A percentile compares a stretch with the other conserved stretches of the same genome.
These are phyloP conservation scores for Macaranga tanarius DNA, from an alignment of 441 rosid genomes.

Conservation along the genomic window DNA sequence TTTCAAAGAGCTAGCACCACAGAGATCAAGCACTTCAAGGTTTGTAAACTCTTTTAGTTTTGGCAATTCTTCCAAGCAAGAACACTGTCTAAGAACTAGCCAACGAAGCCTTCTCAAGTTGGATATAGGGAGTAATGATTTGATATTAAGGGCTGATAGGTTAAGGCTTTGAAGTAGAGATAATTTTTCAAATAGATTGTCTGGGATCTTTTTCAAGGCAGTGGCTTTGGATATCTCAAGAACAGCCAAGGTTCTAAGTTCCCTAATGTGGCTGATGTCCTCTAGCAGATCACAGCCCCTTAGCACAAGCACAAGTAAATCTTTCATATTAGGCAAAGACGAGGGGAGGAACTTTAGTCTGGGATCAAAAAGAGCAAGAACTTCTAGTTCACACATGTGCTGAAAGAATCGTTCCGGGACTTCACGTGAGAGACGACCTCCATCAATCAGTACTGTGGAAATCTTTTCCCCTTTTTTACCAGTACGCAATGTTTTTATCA, in stretches of 20 bases:
- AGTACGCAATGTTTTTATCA: slow-evolving; percentile 41
- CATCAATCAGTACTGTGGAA: slow-evolving; percentile 48
- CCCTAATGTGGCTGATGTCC: slow-evolving; percentile 21
- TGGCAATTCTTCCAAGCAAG: slow-evolving; percentile 37
- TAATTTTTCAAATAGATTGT: slow-evolving; percentile 29
- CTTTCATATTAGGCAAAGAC: slow-evolving; percentile 6
- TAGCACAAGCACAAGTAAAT: slow-evolving; percentile 45
- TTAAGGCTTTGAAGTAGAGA: slow-evolving; percentile 45
- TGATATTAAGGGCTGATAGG: slow-evolving; percentile 40
- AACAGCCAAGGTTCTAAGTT: slow-evolving; percentile 31
- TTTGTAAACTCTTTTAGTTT: slow-evolving; percentile 24
- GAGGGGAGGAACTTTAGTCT: slow-evolving; percentile 28
- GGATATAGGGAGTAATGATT: slow-evolving; percentile 32
- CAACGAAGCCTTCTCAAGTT: slow-evolving; percentile 36
- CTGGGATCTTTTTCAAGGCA: slow-evolving; percentile 29
- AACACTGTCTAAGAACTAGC: slow-evolving; percentile 53
- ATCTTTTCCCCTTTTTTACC: slow-evolving; percentile 24
- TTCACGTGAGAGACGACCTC: slow-evolving; percentile 37
- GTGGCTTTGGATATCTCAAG: slow-evolving; percentile 60
- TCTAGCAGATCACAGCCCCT: slow-evolving; percentile 50
- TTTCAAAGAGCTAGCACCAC: slow-evolving; percentile 36
- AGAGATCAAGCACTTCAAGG: slow-evolving; percentile 60
- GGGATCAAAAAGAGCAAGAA: slow-evolving; percentile 48
- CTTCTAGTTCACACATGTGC: slow-evolving; percentile 30
- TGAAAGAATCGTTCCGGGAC: slow-evolving; percentile 26